Percentiles rank a stretch among this genome's conserved stretches.
Evolutionary conservation across 106 monocot genomes (phyloP).

Genomic region (Platanthera guangdongensis): DNA sequence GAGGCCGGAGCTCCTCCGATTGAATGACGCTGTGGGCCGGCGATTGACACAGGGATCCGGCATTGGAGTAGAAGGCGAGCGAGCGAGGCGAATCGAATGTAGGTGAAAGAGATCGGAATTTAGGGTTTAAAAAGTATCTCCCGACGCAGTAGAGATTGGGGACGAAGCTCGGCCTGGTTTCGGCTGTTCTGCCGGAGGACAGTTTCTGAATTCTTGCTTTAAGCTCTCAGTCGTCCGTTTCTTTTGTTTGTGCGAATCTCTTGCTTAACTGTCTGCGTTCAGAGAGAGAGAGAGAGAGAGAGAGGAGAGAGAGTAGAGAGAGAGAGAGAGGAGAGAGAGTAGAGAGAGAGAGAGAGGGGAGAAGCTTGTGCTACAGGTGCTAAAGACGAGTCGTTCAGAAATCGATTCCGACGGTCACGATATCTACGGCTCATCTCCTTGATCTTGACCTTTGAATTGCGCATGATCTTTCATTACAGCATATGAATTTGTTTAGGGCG

Average conservation of each 20-base stretch:
- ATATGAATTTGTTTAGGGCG: too few relatives aligned
- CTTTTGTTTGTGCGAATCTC: neutral
- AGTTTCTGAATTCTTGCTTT: slow-evolving; percentile 14
- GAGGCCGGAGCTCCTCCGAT: neutral
- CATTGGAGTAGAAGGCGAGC: neutral
- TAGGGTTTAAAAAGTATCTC: neutral
- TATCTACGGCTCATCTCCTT: too few relatives aligned
- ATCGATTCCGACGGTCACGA: too few relatives aligned
- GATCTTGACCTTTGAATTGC: too few relatives aligned
- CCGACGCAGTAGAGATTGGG: slow-evolving; percentile 2
- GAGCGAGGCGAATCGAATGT: neutral
- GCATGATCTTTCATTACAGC: too few relatives aligned
- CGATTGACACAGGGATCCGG: slow-evolving; percentile 7
- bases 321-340: too few relatives aligned
- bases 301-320: too few relatives aligned
- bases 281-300: too few relatives aligned
- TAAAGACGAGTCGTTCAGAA: too few relatives aligned
- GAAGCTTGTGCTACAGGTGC: too few relatives aligned
- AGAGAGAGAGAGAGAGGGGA: too few relatives aligned
- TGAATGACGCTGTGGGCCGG: neutral
- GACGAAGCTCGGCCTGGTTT: neutral
- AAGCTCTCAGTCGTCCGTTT: neutral
- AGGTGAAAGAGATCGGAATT: neutral
- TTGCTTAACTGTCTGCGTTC: too few relatives aligned
- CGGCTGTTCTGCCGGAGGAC: neutral